Evolutionary conservation across 108 stramenopile genomes (phyloP).

Genomic region (Hondaea fermentalgiana): DNA sequence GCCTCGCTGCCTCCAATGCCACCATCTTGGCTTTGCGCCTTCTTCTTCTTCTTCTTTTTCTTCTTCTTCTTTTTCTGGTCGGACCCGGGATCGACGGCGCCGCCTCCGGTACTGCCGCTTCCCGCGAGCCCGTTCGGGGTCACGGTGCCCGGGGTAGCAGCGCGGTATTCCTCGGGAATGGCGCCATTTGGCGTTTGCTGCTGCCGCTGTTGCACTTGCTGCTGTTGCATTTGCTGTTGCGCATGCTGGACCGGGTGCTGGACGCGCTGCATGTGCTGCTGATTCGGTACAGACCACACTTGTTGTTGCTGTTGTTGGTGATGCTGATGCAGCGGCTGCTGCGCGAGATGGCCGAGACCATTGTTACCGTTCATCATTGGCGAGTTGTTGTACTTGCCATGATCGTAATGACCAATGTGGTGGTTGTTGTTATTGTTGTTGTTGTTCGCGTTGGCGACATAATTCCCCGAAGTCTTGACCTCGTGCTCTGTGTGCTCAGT

Average conservation of each 20-base stretch:
- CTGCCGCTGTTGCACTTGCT: neutral
- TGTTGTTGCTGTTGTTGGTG: neutral
- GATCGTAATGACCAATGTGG: neutral
- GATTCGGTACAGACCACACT: neutral
- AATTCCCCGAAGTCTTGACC: neutral
- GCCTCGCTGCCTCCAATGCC: neutral
- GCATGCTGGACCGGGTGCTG: neutral
- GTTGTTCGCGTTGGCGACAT: neutral
- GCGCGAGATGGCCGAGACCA: too few relatives aligned
- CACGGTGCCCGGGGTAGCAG: neutral
- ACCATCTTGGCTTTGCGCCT: neutral
- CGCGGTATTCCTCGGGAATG: neutral
- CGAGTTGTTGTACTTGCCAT: too few relatives aligned
- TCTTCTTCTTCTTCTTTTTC: conserved; percentile 19
- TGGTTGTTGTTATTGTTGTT: neutral
- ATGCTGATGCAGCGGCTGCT: neutral
- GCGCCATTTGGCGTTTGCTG: neutral
- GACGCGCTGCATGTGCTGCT: neutral
- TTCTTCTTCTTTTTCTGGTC: conserved; percentile 16
- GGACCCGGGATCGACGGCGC: neutral
- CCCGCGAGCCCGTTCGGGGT: neutral
- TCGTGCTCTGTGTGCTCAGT: neutral
- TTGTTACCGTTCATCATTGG: too few relatives aligned
- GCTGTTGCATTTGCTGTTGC: neutral
- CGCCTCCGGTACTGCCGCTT: neutral